Conservation (phyloP, 2,329 filamentous ascomycete genomes). For the Xylariaceae sp. region DNA sequence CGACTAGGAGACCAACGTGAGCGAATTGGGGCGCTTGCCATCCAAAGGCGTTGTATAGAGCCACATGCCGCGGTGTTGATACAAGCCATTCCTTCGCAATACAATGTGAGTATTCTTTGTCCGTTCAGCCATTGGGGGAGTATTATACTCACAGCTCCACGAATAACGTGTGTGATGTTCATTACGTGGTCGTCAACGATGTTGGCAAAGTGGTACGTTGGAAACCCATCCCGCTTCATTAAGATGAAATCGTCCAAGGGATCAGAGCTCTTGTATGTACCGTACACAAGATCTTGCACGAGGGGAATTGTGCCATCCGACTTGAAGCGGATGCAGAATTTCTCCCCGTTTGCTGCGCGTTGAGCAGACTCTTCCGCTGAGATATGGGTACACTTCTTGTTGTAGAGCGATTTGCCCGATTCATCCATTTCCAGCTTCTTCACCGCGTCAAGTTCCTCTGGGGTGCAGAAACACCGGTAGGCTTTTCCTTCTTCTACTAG, state of each 20-base stretch:
- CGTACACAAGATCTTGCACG: slow-evolving; percentile 77
- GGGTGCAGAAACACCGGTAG: slow-evolving; percentile 88
- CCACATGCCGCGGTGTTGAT: slow-evolving; percentile 71
- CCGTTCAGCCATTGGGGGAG: not conserved
- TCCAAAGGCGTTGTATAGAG: slow-evolving; percentile 70
- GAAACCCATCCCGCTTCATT: slow-evolving; percentile 84
- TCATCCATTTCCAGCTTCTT: slow-evolving; percentile 56
- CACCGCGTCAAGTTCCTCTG: slow-evolving; percentile 62
- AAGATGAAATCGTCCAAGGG: slow-evolving; percentile 77
- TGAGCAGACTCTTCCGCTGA: slow-evolving; percentile 62
- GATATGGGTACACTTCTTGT: slow-evolving; percentile 66
- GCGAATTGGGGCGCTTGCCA: slow-evolving; percentile 71
- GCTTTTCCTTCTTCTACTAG: slow-evolving; percentile 68
- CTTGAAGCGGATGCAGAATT: slow-evolving; percentile 72
- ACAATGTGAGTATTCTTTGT: not conserved
- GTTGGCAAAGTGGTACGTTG: slow-evolving; percentile 96
- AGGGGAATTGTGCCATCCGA: slow-evolving; percentile 56
- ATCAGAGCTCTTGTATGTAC: slow-evolving; percentile 52
- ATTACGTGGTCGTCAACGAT: slow-evolving; percentile 95
- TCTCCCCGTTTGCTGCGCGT: slow-evolving; percentile 62
- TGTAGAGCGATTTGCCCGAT: slow-evolving; percentile 43
- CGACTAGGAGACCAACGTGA: slow-evolving; percentile 72
- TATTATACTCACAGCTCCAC: slow-evolving; percentile 64
- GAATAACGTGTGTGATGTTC: slow-evolving; percentile 92
- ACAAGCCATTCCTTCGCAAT: slow-evolving; percentile 78